Percentiles rank a stretch among this genome's conserved stretches.
phyloP scores from a whole-genome alignment of 345 rosid species.

The Acer yangbiense region DNA sequence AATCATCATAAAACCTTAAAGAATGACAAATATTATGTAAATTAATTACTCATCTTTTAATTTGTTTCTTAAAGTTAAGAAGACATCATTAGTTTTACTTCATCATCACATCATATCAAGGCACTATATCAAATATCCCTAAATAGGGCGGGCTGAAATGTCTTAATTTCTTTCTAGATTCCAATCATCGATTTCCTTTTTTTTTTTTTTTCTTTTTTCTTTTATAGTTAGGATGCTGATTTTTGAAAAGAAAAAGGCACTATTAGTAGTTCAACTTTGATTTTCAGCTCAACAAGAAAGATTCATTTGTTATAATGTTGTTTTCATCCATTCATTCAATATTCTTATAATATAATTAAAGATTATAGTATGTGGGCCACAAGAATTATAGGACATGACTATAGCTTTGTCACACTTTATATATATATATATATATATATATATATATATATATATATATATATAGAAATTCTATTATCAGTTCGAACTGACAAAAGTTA shows the following conservation, averaged over 20 bases:
- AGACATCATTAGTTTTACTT: constrained; percentile 16
- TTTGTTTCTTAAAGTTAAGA: not conserved
- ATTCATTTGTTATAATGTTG: constrained; percentile 11
- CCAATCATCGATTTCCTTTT: not conserved
- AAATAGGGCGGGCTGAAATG: not conserved
- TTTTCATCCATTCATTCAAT: not conserved
- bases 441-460: too few species aligned
- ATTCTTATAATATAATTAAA: not conserved
- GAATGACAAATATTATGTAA: not conserved
- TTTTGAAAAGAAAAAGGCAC: not conserved
- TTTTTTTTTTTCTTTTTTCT: not conserved
- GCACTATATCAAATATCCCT: not conserved
- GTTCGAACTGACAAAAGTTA: too few species aligned
- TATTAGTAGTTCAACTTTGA: not conserved
- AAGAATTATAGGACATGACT: not conserved
- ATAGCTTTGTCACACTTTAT: not conserved
- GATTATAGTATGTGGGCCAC: constrained; percentile 1
- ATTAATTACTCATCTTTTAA: too few species aligned
- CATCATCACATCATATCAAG: not conserved
- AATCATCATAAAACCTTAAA: not conserved
- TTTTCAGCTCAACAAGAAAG: not conserved
- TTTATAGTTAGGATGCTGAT: not conserved
- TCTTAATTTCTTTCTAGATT: not conserved
- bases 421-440: too few species aligned
- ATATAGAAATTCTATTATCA: too few species aligned